These are phyloP conservation scores for Astrephomene gubernaculifera DNA, from an alignment of 139 green algal genomes.

Conservation along the genomic window DNA sequence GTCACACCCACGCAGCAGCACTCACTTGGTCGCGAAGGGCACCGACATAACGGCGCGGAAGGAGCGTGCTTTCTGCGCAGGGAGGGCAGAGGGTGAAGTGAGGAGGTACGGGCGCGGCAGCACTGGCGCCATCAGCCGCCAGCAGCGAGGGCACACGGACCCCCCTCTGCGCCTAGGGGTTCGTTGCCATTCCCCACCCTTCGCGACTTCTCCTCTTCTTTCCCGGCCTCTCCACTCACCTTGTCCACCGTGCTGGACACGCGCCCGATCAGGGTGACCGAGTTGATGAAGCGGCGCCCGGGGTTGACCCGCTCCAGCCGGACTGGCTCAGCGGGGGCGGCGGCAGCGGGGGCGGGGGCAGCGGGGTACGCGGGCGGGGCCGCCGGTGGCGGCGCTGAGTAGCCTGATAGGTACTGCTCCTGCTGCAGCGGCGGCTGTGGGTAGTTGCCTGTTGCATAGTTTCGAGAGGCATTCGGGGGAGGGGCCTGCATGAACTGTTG, in stretches of 20 bases:
- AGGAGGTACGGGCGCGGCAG: too few relatives aligned
- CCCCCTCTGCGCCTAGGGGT: too few relatives aligned
- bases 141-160: too few relatives aligned
- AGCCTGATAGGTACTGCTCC: neutral
- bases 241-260: too few relatives aligned
- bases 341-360: neutral
- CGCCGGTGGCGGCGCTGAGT: too few relatives aligned
- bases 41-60: neutral
- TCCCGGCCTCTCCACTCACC: too few relatives aligned
- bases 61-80: neutral
- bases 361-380: too few relatives aligned
- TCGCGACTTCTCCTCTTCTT: too few relatives aligned
- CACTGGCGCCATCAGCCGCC: too few relatives aligned
- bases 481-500: neutral
- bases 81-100: too few relatives aligned
- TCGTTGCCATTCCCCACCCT: too few relatives aligned
- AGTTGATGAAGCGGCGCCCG: neutral
- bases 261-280: slow-evolving; percentile 1
- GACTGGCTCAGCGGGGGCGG: neutral
- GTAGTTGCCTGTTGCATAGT: neutral
- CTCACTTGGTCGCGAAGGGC: slow-evolving; percentile 32
- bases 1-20: neutral
- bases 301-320: neutral
- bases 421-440: neutral
- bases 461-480: too few relatives aligned